Conservation (phyloP, 805 yeast genomes). For the Millerozyma acaciae region DNA sequence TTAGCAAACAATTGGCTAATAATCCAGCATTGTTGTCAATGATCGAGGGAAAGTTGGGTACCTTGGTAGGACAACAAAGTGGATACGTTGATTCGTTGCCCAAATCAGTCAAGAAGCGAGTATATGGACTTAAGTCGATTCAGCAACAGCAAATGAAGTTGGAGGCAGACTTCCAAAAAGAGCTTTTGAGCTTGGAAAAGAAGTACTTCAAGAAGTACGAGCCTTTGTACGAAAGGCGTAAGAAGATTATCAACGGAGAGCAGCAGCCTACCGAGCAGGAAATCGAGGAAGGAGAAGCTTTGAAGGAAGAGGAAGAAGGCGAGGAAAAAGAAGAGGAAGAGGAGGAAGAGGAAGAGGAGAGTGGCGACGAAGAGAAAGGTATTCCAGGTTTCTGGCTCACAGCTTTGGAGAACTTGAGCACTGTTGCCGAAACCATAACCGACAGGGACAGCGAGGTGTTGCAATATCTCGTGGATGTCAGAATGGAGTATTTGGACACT, state of each 20-base stretch:
- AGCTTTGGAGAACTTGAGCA: conserved; percentile 80
- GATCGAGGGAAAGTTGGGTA: conserved; percentile 86
- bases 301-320: conserved; percentile 54
- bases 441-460: conserved; percentile 89
- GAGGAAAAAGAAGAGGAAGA: conserved; percentile 39
- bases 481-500: conserved; percentile 70
- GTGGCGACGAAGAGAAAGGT: conserved; percentile 51
- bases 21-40: conserved; percentile 80
- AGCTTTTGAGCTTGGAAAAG: conserved; percentile 80
- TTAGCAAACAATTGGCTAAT: conserved; percentile 53
- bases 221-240: conserved; percentile 74
- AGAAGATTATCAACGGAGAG: conserved; percentile 65
- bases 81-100: conserved; percentile 84
- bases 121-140: conserved; percentile 75
- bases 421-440: conserved; percentile 77
- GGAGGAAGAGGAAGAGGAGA: conserved; percentile 39
- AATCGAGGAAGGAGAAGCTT: conserved; percentile 69
- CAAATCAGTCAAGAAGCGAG: conserved; percentile 64
- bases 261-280: conserved; percentile 77
- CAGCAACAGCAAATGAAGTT: conserved; percentile 76
- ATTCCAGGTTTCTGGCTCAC: conserved; percentile 97
- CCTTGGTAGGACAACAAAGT: conserved; percentile 78
- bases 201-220: conserved; percentile 67
- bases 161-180: conserved; percentile 90
- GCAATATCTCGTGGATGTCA: conserved; percentile 61